Conservation (phyloP, 129 eudicot genomes). For the Saposhnikovia divaricata region DNA sequence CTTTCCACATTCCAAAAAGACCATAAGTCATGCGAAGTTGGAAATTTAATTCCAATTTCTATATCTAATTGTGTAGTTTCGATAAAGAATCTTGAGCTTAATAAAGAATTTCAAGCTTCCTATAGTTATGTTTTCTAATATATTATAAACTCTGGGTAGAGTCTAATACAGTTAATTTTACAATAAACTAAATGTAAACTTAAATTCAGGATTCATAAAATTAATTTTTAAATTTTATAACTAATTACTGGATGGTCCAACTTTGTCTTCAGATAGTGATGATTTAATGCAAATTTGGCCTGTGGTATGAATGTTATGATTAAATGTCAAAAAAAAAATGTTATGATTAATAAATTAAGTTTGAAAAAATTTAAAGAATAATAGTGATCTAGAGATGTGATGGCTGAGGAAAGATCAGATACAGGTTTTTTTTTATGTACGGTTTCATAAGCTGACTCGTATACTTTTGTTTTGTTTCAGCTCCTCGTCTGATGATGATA, state of each 20-base stretch:
- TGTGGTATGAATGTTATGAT: not conserved
- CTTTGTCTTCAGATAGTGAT: not conserved
- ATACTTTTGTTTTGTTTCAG: slow-evolving; percentile 27
- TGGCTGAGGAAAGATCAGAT: not conserved
- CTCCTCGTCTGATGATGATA: slow-evolving; percentile 31
- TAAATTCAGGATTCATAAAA: not conserved
- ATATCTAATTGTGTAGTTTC: not conserved
- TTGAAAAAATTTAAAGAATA: not conserved
- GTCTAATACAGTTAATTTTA: not conserved
- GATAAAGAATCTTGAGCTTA: not conserved
- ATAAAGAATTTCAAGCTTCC: not conserved
- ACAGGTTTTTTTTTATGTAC: not conserved
- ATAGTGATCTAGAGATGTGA: not conserved
- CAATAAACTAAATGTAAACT: not conserved
- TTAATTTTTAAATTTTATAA: not conserved
- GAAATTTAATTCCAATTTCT: not conserved
- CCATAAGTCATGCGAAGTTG: not conserved
- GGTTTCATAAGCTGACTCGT: not conserved
- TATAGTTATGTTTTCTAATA: too few species aligned
- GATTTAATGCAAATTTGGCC: not conserved
- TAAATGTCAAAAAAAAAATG: not conserved
- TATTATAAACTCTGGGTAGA: not conserved
- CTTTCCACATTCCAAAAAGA: not conserved
- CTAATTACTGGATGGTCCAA: not conserved
- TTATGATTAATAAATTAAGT: not conserved